Conservation (phyloP, 148 eudicot genomes). For the Pharnaceum exiguum region DNA sequence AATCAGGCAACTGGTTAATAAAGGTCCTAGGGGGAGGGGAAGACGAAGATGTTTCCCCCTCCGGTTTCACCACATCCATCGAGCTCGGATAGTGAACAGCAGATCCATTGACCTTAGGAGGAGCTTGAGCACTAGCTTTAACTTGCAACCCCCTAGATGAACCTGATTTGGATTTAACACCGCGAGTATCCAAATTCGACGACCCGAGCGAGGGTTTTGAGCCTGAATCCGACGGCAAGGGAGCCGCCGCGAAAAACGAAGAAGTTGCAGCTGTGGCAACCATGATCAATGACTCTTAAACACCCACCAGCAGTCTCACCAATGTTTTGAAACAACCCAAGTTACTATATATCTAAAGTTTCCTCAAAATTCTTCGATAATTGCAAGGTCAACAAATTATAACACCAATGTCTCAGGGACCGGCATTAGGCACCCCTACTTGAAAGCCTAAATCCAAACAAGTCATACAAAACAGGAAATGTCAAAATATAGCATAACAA, state of each 20-base stretch:
- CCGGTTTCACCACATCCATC: constrained; percentile 44
- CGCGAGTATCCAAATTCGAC: constrained; percentile 48
- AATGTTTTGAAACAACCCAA: not conserved
- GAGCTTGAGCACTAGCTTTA: constrained; percentile 82
- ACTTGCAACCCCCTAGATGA: constrained; percentile 48
- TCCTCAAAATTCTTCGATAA: not conserved
- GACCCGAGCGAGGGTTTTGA: constrained; percentile 42
- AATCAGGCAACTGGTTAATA: constrained; percentile 91
- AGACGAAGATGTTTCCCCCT: constrained; percentile 35
- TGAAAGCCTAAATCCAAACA: constrained; percentile 19
- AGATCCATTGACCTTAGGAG: constrained; percentile 77
- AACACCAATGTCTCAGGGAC: constrained; percentile 10
- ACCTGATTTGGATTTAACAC: constrained; percentile 50
- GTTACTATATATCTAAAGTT: not conserved
- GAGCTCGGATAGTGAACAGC: constrained; percentile 31
- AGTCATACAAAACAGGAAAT: not conserved
- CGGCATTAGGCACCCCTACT: not conserved
- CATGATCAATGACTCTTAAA: constrained; percentile 37
- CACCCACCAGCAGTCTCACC: constrained; percentile 17
- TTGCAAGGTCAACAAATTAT: constrained; percentile 7
- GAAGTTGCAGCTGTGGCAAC: constrained; percentile 80
- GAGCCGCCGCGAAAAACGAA: constrained; percentile 49
- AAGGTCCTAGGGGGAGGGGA: constrained; percentile 82
- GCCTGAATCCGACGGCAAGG: constrained; percentile 46
- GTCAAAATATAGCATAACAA: not conserved